Evolutionary conservation across 2,329 filamentous ascomycete species (phyloP).

Genomic region (Aureobasidium subglaciale): DNA sequence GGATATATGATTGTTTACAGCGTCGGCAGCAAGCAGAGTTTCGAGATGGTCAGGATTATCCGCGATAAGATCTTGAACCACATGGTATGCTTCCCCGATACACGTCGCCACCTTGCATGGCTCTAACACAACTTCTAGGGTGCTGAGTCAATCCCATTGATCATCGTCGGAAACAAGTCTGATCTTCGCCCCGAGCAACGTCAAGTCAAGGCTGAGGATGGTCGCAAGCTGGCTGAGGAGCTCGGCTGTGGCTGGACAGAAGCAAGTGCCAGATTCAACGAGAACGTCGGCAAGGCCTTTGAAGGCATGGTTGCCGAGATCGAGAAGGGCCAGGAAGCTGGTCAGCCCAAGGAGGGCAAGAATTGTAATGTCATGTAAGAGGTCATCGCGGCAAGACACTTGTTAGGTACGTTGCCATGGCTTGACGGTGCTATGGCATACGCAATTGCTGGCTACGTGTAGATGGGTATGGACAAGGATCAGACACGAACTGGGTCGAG

Average conservation of each 20-base stretch:
- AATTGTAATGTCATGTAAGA: slow-evolving; percentile 83
- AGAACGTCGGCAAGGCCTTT: slow-evolving; percentile 88
- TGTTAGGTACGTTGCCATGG: background rate
- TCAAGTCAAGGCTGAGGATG: slow-evolving; percentile 80
- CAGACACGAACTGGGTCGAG: background rate
- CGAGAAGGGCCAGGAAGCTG: slow-evolving; percentile 80
- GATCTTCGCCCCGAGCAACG: slow-evolving; percentile 89
- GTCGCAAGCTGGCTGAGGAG: slow-evolving; percentile 74
- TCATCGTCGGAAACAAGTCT: slow-evolving; percentile 95
- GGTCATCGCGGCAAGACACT: background rate
- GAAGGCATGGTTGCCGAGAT: slow-evolving; percentile 92
- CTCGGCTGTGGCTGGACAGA: slow-evolving; percentile 92
- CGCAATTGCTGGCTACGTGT: background rate
- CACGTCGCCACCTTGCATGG: background rate
- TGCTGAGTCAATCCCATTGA: slow-evolving; percentile 83
- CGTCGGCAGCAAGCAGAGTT: slow-evolving; percentile 87
- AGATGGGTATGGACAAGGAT: background rate
- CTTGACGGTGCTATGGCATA: background rate
- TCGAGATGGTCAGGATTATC: slow-evolving; percentile 96
- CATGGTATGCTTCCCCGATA: slow-evolving; percentile 53
- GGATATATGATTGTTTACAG: slow-evolving; percentile 98
- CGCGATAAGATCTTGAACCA: slow-evolving; percentile 97
- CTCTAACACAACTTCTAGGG: slow-evolving; percentile 49
- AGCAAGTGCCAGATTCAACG: slow-evolving; percentile 86
- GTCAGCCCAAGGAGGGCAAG: slow-evolving; percentile 70